Conservation (phyloP, 345 rosid species). For the Hibiscus syriacus region DNA sequence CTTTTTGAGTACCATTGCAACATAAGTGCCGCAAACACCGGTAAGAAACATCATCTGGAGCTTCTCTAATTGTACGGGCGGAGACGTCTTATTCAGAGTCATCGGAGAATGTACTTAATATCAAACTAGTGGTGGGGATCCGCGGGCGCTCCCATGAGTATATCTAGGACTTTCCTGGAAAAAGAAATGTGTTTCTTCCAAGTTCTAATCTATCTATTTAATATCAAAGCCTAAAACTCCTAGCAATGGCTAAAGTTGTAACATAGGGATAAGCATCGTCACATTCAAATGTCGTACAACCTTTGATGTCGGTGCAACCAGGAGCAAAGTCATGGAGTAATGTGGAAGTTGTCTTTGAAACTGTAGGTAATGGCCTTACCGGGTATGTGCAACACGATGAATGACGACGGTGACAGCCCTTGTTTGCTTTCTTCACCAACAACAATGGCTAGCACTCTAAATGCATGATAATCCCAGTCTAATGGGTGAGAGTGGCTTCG, state of each 20-base stretch:
- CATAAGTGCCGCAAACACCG: too few species aligned
- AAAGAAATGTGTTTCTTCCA: too few species aligned
- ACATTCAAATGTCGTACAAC: neutral
- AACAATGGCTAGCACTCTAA: slow-evolving; percentile 20
- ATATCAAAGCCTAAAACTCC: too few species aligned
- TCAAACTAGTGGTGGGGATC: too few species aligned
- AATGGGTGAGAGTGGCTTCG: neutral
- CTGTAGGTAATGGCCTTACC: slow-evolving; percentile 1
- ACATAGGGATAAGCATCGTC: neutral
- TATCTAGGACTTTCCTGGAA: too few species aligned
- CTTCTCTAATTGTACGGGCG: too few species aligned
- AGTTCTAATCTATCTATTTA: too few species aligned
- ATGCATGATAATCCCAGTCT: slow-evolving; percentile 7
- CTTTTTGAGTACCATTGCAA: neutral
- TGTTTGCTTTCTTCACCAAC: slow-evolving; percentile 17
- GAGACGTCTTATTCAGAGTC: too few species aligned
- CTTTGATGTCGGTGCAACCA: neutral
- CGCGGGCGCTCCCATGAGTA: too few species aligned
- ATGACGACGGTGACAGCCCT: neutral
- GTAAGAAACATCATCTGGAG: too few species aligned
- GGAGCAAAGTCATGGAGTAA: slow-evolving; percentile 11
- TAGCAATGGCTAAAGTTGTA: neutral
- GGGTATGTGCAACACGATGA: slow-evolving; percentile 8
- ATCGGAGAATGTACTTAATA: too few species aligned
- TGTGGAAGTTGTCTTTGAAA: neutral